phyloP scores from a whole-genome alignment of 2,329 filamentous ascomycete species.

The Sclerotinia trifoliorum region DNA sequence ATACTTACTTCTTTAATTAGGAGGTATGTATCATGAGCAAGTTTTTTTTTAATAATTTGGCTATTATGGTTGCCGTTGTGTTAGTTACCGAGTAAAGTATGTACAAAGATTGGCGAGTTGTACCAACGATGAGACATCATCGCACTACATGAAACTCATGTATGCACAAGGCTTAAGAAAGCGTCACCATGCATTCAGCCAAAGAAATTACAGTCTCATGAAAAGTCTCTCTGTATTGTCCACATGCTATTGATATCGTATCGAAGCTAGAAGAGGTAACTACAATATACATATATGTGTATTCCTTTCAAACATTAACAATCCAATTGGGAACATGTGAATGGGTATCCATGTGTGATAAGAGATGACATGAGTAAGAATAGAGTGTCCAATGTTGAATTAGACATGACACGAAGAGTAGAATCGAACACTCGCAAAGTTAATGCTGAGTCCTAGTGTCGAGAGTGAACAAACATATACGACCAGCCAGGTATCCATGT shows the following conservation, averaged over 20 bases:
- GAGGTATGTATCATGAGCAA: neutral
- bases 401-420: neutral
- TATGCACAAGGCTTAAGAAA: neutral
- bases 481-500: neutral
- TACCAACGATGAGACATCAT: conserved; percentile 2
- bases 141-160: neutral
- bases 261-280: neutral
- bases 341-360: neutral
- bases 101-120: neutral
- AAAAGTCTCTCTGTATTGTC: neutral
- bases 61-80: neutral
- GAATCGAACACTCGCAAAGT: conserved; percentile 3
- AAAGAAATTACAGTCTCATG: neutral
- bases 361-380: conserved; percentile 6
- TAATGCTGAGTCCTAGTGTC: conserved; percentile 10
- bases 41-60: neutral
- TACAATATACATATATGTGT: neutral
- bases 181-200: neutral
- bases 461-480: conserved; percentile 1
- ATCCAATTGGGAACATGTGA: neutral
- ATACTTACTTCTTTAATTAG: too few species aligned
- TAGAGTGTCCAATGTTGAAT: conserved; percentile 16
- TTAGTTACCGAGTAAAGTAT: neutral
- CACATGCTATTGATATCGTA: neutral
- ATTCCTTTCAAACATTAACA: neutral